phyloP scores from a whole-genome alignment of 306 rosid species.

The Ceratonia siliqua region DNA sequence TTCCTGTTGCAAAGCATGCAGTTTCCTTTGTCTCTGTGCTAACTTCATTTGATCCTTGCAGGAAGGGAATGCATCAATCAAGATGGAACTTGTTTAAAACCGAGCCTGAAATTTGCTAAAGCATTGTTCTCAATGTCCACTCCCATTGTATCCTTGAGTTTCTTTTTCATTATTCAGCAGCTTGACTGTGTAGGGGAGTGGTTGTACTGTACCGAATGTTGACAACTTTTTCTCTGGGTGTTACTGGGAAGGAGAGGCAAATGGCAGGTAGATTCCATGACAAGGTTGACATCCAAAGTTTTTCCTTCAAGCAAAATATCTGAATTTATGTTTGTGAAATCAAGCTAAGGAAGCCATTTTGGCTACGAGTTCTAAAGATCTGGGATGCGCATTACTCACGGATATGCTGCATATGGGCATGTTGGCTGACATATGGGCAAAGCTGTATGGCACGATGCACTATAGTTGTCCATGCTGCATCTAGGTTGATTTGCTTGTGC shows the following conservation, averaged over 20 bases:
- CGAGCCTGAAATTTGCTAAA: slow-evolving; percentile 12
- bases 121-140: slow-evolving; percentile 21
- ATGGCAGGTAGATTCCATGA: slow-evolving; percentile 27
- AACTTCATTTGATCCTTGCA: slow-evolving; percentile 47
- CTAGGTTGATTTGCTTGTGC: slow-evolving; percentile 20
- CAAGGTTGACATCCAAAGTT: slow-evolving; percentile 31
- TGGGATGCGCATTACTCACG: slow-evolving; percentile 22
- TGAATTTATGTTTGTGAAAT: slow-evolving; percentile 27
- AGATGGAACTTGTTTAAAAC: slow-evolving; percentile 42
- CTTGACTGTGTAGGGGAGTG: slow-evolving; percentile 35
- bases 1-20: neutral
- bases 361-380: slow-evolving; percentile 11
- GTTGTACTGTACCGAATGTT: slow-evolving; percentile 39
- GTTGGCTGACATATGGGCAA: slow-evolving; percentile 11
- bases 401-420: slow-evolving; percentile 21
- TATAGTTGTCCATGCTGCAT: slow-evolving; percentile 25
- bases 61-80: slow-evolving; percentile 59
- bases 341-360: slow-evolving; percentile 30
- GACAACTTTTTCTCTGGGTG: slow-evolving; percentile 38
- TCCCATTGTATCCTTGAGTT: slow-evolving; percentile 33
- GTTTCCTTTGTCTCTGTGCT: slow-evolving; percentile 19
- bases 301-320: slow-evolving; percentile 29
- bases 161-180: slow-evolving; percentile 34
- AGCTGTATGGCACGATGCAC: slow-evolving; percentile 34
- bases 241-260: slow-evolving; percentile 36